These are phyloP conservation scores for Kokia cookei DNA, from an alignment of 441 rosid genomes.

Conservation along the genomic window DNA sequence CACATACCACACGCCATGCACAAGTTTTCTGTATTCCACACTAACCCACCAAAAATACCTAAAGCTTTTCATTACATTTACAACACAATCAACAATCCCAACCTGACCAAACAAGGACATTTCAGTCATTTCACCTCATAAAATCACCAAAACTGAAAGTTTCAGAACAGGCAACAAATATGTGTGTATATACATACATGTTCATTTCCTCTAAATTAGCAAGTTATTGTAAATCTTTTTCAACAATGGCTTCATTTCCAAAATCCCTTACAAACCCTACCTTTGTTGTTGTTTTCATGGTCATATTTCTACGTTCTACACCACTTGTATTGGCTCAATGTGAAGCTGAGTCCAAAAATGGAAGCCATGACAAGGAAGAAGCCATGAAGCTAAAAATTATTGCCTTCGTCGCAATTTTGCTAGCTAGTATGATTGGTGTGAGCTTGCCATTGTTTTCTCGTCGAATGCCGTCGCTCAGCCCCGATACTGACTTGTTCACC, in stretches of 20 bases:
- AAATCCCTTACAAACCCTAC: background rate
- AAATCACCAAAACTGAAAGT: background rate
- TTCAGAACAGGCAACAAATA: background rate
- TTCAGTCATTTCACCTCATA: background rate
- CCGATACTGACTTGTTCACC: constrained; percentile 19
- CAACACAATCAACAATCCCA: background rate
- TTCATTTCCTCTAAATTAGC: background rate
- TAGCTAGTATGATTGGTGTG: constrained; percentile 21
- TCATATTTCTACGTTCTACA: background rate
- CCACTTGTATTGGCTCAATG: background rate
- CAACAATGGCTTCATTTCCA: background rate
- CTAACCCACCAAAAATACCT: background rate
- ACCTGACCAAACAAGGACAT: background rate
- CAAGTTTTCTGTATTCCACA: background rate
- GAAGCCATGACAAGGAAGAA: constrained; percentile 22
- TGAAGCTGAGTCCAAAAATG: background rate
- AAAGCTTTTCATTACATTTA: background rate
- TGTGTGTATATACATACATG: background rate
- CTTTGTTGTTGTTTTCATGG: background rate
- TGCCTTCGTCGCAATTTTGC: constrained; percentile 27
- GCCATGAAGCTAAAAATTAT: constrained; percentile 27
- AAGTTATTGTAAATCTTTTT: background rate
- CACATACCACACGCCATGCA: background rate
- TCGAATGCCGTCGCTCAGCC: constrained; percentile 11
- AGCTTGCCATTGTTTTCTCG: constrained; percentile 22